These are phyloP conservation scores for Cryptococcus sp. DNA, from an alignment of 1,284 basidiomycete species.

Conservation along the genomic window DNA sequence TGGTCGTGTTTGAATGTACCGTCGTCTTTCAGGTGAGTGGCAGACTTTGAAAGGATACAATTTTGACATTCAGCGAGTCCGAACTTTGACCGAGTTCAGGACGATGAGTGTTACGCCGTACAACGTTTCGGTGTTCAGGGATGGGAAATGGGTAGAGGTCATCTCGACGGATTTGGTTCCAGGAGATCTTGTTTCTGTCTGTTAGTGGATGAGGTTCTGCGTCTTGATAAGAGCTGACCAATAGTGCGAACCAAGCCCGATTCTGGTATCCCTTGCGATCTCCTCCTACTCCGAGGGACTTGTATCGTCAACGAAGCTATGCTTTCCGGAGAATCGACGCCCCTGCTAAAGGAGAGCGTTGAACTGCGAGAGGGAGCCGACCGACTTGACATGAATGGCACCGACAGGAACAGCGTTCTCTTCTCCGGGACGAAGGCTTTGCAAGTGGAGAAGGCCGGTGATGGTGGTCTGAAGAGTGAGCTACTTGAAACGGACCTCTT, in stretches of 20 bases:
- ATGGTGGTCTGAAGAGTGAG: slow-evolving; percentile 40
- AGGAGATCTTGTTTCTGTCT: slow-evolving; percentile 78
- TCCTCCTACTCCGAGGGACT: slow-evolving; percentile 78
- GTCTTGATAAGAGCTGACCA: neutral
- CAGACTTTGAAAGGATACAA: neutral
- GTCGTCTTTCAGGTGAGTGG: slow-evolving; percentile 83
- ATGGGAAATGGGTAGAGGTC: slow-evolving; percentile 70
- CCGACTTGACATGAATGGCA: slow-evolving; percentile 71
- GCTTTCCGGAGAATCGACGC: slow-evolving; percentile 94
- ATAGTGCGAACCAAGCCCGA: slow-evolving; percentile 68
- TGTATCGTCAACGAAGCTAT: slow-evolving; percentile 96
- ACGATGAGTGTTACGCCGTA: slow-evolving; percentile 91
- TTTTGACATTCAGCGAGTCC: slow-evolving; percentile 58
- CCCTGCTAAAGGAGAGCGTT: slow-evolving; percentile 85
- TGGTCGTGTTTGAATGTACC: slow-evolving; percentile 92
- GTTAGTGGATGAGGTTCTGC: slow-evolving; percentile 19
- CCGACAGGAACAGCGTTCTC: slow-evolving; percentile 79
- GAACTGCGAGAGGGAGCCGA: slow-evolving; percentile 73
- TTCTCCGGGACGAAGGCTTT: slow-evolving; percentile 93
- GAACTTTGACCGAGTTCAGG: slow-evolving; percentile 85
- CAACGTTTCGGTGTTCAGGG: slow-evolving; percentile 71
- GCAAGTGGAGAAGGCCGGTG: slow-evolving; percentile 56
- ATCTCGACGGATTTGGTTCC: slow-evolving; percentile 80
- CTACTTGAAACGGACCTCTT: slow-evolving; percentile 2
- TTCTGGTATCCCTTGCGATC: slow-evolving; percentile 82